Evolutionary conservation across 2,329 filamentous ascomycete species (phyloP), one percentile per base, ranked within the genome.

Genomic region (Fusarium sp.): DNA sequence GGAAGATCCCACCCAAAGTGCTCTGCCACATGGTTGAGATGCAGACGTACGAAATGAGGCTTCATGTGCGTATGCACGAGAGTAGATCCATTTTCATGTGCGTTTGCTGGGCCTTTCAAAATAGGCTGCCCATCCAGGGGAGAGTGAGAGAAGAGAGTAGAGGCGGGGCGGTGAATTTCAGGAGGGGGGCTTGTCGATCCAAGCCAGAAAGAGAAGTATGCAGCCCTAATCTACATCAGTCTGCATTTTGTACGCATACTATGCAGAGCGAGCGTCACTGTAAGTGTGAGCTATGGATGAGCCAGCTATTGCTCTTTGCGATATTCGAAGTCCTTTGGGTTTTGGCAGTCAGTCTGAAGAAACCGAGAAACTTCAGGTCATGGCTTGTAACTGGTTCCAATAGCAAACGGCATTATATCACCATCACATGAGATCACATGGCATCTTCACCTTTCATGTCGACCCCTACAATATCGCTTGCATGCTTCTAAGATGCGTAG

Each of bases 151-250:
- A 61, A 66, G 51, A 66, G 61, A 41, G 29, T 23, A 64, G 37
- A 45, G 27, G 27, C 39, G 68, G 59, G 69, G 70, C 66, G 70
- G 61, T 67, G 70, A 67, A 63, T 63, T 49, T 57, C 54, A 58
- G 38, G 49, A 52, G 60, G 42, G 44, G 65, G 61, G 29, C 59
- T 60, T 58, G 62, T 71, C 62, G 62, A 71, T 71, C 67, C 55
- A 59, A 63, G 69, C 66, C 62, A 51, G 41, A 70, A 66, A 58
- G 62, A 63, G 66, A 70, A 62, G 57, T 37, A 67, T 71, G 67
- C 67, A 71, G 62, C 67, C 68, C 42, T 61, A 67, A 66, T 70
- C 66, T 70, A 66, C 46, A 44, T 52, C 61, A 66, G 66, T 45
- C 46, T 44, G 41, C 68, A 70, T 42, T 41, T 52, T 65, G 49